phyloP scores from a whole-genome alignment of 2,329 filamentous ascomycete species.

The Curvularia hawaiiensis region DNA sequence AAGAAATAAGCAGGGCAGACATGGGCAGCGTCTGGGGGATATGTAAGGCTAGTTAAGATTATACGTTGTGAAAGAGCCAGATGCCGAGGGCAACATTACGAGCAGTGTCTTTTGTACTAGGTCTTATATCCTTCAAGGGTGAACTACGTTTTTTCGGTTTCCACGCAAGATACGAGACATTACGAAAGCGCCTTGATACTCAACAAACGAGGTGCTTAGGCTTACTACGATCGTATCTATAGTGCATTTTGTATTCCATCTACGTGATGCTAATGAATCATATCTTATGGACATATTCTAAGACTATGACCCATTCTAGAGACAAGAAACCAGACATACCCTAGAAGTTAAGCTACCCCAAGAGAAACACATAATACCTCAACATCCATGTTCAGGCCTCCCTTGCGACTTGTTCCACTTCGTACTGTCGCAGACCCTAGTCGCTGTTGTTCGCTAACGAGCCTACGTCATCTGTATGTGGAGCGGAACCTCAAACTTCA shows the following conservation, averaged over 20 bases:
- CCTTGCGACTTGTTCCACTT: background rate
- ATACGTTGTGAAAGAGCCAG: background rate
- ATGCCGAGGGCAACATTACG: background rate
- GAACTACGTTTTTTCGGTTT: constrained; percentile 13
- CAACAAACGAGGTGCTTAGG: background rate
- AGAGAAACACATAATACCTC: background rate
- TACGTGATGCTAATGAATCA: background rate
- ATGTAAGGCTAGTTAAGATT: background rate
- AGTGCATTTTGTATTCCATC: background rate
- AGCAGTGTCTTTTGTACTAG: constrained; percentile 16
- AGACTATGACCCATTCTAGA: background rate
- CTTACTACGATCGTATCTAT: background rate
- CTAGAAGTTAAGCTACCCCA: background rate
- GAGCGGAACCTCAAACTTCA: constrained; percentile 19
- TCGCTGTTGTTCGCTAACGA: constrained; percentile 6
- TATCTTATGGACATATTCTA: background rate
- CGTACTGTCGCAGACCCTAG: constrained; percentile 7
- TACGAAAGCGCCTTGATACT: background rate
- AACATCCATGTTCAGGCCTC: background rate
- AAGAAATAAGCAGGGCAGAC: constrained; percentile 34
- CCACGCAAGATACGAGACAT: constrained; percentile 18
- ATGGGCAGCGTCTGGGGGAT: background rate
- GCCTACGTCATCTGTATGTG: constrained; percentile 33
- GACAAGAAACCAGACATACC: background rate
- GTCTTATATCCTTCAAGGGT: constrained; percentile 1